Base-by-base conservation (phyloP, 148 eudicot genomes). In the Amaranthus cruentus region DNA sequence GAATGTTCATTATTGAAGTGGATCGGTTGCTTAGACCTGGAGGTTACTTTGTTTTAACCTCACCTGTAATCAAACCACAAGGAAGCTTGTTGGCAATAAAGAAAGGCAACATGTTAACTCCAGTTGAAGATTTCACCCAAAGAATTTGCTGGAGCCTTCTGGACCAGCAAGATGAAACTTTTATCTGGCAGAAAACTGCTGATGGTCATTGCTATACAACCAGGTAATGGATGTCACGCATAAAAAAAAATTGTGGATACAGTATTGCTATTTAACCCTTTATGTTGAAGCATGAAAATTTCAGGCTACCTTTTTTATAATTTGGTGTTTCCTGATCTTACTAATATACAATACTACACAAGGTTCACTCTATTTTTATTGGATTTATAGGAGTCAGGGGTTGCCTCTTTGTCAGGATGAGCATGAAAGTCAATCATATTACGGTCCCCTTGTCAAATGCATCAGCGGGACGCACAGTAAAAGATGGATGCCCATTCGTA, bases 21-120 rank as follows among this genome's bases (percentile, higher is more conserved):
- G 98, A 93, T 75, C 92, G 98, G 57, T 71, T 93, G 56, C 92
- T 93, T 61, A 94, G 83, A 85, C 97, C 98, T 81, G 98, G 98
- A 74, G 98, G 98, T 75, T 94, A 89, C 81, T 88, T 94, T 85
- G 96, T 94, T 50, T 79, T 94, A 70, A 93, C 93, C 77, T 87
- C 91, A 57, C 90, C 96, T 49, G 71, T 78, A 68, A 81, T 81
- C 78, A 83, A 76, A 81, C 71, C 75, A 60, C 85, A 85, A 79
- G 86, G 87, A 81, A 79, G 86, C 76, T 85, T 88, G 58, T 55
- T 83, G 72, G 83, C 81, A 49, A 59, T 80, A 67, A 90, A 80
- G 83, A 87, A 84, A 81, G 88, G 88, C 54, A 85, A 83, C 77
- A 81, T 85, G 81, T 74, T 87, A 62, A 87, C 83, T 53, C 83